Base-by-base conservation (phyloP, 2,329 filamentous ascomycete species). In the Paraphoma sp. region DNA sequence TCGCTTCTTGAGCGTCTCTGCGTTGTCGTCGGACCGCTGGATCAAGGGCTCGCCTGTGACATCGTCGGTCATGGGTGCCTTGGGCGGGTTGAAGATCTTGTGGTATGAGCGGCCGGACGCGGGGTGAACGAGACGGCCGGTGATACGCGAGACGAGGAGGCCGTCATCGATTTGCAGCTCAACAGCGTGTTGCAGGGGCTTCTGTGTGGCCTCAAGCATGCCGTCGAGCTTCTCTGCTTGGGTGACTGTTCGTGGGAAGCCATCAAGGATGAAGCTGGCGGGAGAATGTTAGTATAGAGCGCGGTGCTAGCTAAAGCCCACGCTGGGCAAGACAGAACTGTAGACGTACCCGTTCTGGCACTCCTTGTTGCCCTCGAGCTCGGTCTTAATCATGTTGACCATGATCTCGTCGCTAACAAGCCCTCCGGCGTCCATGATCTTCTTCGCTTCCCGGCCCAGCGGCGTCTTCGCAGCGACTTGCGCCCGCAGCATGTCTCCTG, bases 341-440 rank as follows among this genome's bases (percentile, higher is more conserved):
- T 30, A 28, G 29, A 67, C 65, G 43, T 85, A 97, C 94, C 95
- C 95, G 81, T 94, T 94, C 83, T 91, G 91, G 87, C 95, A 99
- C 83, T 99, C 94, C 74, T 86, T 81, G 84, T 99, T 99, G 81
- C 86, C 90, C 74, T 96, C 91, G 49, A 99, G 86, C 85, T 99
- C 94, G 78, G 89, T 91, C 87, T 95, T 94, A 84, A 99, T 99
- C 95, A 99, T 99, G 81, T 94, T 93, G 79, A 99, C 91, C 87
- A 99, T 94, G 77, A 99, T 99, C 77, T 98, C 94, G 80, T 99
- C 95, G 79, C 93, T 96, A 78, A 99, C 95, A 57, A 99, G 88
- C 69, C 94, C 94, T 71, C 95, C 95, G 78, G 94, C 90, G 77
- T 99, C 95, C 95, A 99, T 99, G 80, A 99, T 99, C 88, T 98